These are phyloP conservation scores for Juglanconis oblonga DNA, from an alignment of 2,329 filamentous ascomycete genomes.

Conservation along the genomic window DNA sequence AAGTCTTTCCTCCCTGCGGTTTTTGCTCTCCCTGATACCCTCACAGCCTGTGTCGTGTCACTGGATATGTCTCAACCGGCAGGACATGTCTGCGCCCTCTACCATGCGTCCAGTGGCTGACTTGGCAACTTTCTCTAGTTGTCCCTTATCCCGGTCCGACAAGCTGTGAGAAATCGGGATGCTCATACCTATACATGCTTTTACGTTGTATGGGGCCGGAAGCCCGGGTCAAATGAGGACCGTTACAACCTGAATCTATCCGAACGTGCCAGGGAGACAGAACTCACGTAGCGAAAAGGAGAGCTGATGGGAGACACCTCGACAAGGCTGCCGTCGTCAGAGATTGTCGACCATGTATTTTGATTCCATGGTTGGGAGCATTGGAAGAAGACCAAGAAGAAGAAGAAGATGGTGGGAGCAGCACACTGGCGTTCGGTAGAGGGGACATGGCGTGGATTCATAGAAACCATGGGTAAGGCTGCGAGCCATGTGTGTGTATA, in stretches of 20 bases:
- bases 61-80: too few species aligned
- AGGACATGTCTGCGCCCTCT: too few species aligned
- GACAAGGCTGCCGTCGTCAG: not conserved
- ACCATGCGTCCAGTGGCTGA: not conserved
- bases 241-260: not conserved
- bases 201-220: conserved; percentile 50
- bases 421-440: too few species aligned
- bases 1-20: not conserved
- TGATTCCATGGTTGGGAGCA: too few species aligned
- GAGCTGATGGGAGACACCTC: not conserved
- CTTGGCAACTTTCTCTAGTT: not conserved
- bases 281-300: not conserved
- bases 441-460: too few species aligned
- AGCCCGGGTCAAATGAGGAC: conserved; percentile 31
- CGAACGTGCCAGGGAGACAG: not conserved
- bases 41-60: not conserved
- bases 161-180: conserved; percentile 41
- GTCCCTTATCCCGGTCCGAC: conserved; percentile 46
- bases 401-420: too few species aligned
- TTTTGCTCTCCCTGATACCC: too few species aligned
- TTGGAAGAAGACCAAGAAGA: too few species aligned
- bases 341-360: too few species aligned
- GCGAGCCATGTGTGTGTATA: too few species aligned
- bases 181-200: conserved; percentile 49
- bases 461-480: too few species aligned